Percentiles rank a stretch among this genome's conserved stretches.
Evolutionary conservation across 2,329 filamentous ascomycete species (phyloP).

Genomic region (Sarocladium strictum): DNA sequence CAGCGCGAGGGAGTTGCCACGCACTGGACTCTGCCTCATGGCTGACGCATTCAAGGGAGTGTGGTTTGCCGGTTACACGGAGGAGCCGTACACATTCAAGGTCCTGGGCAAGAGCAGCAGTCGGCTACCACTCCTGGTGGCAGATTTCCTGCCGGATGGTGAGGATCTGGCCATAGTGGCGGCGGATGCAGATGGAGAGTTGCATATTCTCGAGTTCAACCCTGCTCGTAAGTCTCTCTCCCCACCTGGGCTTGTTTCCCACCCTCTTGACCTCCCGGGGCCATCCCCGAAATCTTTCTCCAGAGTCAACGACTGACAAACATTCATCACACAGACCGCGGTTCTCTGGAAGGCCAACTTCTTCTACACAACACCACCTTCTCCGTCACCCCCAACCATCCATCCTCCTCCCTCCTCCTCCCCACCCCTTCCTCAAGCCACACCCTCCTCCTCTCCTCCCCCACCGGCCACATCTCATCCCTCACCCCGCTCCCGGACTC

Average conservation of each 20-base stretch:
- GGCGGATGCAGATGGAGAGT: slow-evolving; percentile 75
- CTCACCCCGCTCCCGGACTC: slow-evolving; percentile 74
- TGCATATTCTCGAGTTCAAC: slow-evolving; percentile 90
- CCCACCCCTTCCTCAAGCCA: slow-evolving; percentile 48
- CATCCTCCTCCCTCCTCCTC: slow-evolving; percentile 69
- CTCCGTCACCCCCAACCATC: slow-evolving; percentile 72
- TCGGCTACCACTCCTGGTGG: slow-evolving; percentile 69
- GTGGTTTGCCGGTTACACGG: slow-evolving; percentile 94
- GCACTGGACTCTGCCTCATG: slow-evolving; percentile 80
- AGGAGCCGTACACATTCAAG: slow-evolving; percentile 94
- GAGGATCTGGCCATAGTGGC: slow-evolving; percentile 77
- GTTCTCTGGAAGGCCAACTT: slow-evolving; percentile 82
- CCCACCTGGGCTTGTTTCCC: not conserved
- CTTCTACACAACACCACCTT: slow-evolving; percentile 86
- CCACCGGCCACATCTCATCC: slow-evolving; percentile 70
- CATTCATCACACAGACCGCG: slow-evolving; percentile 59
- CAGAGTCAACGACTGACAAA: slow-evolving; percentile 15
- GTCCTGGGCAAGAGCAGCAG: slow-evolving; percentile 83
- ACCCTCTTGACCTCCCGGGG: slow-evolving; percentile 13
- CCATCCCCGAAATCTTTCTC: too few relatives aligned
- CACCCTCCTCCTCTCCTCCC: slow-evolving; percentile 62
- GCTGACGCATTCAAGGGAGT: slow-evolving; percentile 89
- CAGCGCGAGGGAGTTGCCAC: slow-evolving; percentile 74
- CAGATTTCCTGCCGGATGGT: slow-evolving; percentile 84
- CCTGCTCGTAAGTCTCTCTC: slow-evolving; percentile 67